Conservation (phyloP, 1,139 yeast genomes). For the Taphrina sp. region DNA sequence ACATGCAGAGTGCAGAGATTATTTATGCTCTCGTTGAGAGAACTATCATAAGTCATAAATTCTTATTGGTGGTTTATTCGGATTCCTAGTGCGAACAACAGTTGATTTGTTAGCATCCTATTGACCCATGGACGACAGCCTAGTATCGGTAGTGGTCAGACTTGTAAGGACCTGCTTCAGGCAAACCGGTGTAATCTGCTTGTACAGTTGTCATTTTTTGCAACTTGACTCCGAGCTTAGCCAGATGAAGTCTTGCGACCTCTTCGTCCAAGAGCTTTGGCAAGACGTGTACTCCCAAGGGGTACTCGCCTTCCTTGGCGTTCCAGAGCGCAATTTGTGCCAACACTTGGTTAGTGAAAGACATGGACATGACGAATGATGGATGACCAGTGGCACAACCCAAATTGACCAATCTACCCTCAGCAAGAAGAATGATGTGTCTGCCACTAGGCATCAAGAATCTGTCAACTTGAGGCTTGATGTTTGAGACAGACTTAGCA, state of each 20-base stretch:
- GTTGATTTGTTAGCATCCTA: too few species aligned
- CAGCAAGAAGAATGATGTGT: conserved; percentile 95
- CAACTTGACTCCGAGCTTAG: conserved; percentile 89
- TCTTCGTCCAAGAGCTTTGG: conserved; percentile 99
- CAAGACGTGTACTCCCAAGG: conserved; percentile 91
- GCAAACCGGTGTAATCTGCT: conserved; percentile 93
- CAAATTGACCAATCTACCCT: conserved; percentile 99
- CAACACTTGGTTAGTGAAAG: conserved; percentile 98
- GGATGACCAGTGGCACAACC: conserved; percentile 99
- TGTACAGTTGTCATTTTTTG: conserved; percentile 74
- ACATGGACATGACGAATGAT: conserved; percentile 98
- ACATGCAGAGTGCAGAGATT: too few species aligned
- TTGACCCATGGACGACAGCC: too few species aligned
- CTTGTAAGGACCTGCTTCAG: conserved; percentile 96
- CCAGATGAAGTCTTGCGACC: conserved; percentile 96
- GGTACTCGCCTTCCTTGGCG: conserved; percentile 78
- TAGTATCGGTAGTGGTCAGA: conserved; percentile 98
- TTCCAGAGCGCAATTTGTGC: conserved; percentile 99
- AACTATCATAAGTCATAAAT: too few species aligned
- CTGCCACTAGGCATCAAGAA: conserved; percentile 85
- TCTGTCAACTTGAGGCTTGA: conserved; percentile 99
- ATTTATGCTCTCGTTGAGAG: too few species aligned
- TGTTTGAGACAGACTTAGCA: conserved; percentile 87
- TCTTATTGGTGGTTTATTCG: too few species aligned
- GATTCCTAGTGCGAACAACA: too few species aligned